Percentiles rank a stretch among this genome's conserved stretches.
Evolutionary conservation across 495 filamentous ascomycete genomes (phyloP).

Genomic region (Penicillium dipodomyicola): DNA sequence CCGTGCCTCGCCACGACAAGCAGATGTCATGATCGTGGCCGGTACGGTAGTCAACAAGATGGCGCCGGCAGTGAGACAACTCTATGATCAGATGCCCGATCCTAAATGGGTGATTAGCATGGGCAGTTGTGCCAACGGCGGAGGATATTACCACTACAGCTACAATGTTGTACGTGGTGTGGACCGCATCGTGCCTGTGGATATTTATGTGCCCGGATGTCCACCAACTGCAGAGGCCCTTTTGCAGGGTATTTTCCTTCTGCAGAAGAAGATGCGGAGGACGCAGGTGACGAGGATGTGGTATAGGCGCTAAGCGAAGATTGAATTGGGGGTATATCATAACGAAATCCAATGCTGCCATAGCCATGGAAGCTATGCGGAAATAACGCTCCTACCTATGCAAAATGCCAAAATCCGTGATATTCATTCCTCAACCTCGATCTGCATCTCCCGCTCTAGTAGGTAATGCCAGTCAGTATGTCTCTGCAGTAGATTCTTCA

Average conservation of each 20-base stretch:
- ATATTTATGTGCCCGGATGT: slow-evolving; percentile 90
- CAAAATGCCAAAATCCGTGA: neutral
- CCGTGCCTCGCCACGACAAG: slow-evolving; percentile 86
- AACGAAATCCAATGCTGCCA: neutral
- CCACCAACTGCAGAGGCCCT: slow-evolving; percentile 86
- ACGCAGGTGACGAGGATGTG: slow-evolving; percentile 54
- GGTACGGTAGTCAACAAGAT: slow-evolving; percentile 95
- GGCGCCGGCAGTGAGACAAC: slow-evolving; percentile 84
- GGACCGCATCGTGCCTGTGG: slow-evolving; percentile 86
- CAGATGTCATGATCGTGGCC: slow-evolving; percentile 93
- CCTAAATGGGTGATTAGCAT: slow-evolving; percentile 90
- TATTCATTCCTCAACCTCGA: slow-evolving; percentile 43
- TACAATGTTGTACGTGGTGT: slow-evolving; percentile 86
- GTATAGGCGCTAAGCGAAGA: slow-evolving; percentile 22
- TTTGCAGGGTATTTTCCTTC: slow-evolving; percentile 82
- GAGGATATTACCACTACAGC: slow-evolving; percentile 92
- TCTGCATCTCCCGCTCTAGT: slow-evolving; percentile 44
- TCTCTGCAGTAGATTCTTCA: neutral
- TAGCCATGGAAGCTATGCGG: slow-evolving; percentile 5
- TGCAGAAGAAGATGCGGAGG: slow-evolving; percentile 84
- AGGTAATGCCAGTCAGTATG: slow-evolving; percentile 8
- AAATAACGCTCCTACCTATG: neutral
- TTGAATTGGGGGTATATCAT: neutral
- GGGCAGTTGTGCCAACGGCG: slow-evolving; percentile 89
- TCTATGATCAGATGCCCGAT: slow-evolving; percentile 96